Percentiles rank a stretch among this genome's conserved stretches.
These are phyloP conservation scores for Peronospora destructor DNA, from an alignment of 352 stramenopile genomes.

Conservation along the genomic window DNA sequence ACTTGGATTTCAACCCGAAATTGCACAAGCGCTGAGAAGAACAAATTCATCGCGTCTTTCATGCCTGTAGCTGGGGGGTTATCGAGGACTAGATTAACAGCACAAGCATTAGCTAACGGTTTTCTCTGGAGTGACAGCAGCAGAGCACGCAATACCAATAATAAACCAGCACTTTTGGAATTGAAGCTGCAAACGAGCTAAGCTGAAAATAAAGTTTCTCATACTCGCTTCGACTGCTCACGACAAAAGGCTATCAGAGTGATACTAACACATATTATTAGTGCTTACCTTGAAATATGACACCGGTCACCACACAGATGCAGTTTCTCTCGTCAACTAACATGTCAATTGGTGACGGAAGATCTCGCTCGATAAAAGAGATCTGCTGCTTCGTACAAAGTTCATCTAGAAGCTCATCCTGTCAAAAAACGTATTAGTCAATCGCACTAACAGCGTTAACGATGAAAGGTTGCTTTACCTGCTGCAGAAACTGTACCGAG, in stretches of 20 bases:
- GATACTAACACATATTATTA: background rate
- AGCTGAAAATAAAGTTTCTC: constrained; percentile 48
- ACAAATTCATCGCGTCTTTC: constrained; percentile 23
- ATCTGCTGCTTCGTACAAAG: constrained; percentile 49
- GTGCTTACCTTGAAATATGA: constrained; percentile 37
- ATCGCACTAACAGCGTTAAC: background rate
- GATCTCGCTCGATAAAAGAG: constrained; percentile 53
- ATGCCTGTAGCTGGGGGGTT: background rate
- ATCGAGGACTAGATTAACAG: constrained; percentile 1
- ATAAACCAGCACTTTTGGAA: constrained; percentile 57
- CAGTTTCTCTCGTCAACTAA: constrained; percentile 64
- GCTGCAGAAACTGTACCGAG: constrained; percentile 33
- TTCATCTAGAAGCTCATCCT: constrained; percentile 63
- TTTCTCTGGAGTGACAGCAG: background rate
- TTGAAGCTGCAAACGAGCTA: constrained; percentile 52
- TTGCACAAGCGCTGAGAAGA: constrained; percentile 54
- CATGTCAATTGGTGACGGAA: constrained; percentile 45
- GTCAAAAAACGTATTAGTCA: constrained; percentile 1
- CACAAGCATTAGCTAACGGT: constrained; percentile 1
- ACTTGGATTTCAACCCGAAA: constrained; percentile 49
- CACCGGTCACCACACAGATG: constrained; percentile 34
- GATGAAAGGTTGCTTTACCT: constrained; percentile 17
- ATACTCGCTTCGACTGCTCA: constrained; percentile 36
- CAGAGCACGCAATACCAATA: constrained; percentile 32
- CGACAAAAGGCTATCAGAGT: background rate